These are phyloP conservation scores for Protea cynaroides DNA, from an alignment of 164 flowering plant species.

Conservation along the genomic window DNA sequence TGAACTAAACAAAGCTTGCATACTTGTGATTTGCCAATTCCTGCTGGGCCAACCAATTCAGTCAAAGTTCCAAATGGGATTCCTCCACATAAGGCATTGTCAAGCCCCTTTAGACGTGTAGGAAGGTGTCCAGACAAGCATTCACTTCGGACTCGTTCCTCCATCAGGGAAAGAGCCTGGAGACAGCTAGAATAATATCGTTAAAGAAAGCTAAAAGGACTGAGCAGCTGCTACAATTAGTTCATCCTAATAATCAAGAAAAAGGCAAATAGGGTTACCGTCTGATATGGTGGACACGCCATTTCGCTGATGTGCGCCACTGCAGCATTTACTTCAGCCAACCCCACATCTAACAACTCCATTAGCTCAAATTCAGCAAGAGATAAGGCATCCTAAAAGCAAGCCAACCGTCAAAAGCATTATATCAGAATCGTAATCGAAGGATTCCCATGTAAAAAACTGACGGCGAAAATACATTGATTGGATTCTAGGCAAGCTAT, in stretches of 20 bases:
- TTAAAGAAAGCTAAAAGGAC: not conserved
- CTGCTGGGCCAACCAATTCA: conserved; percentile 87
- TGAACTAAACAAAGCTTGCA: conserved; percentile 1
- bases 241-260: conserved; percentile 1
- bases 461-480: too few species aligned
- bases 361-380: conserved; percentile 74
- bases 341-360: conserved; percentile 74
- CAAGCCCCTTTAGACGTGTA: conserved; percentile 61
- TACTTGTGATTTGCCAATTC: conserved; percentile 89
- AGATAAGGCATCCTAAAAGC: conserved; percentile 61
- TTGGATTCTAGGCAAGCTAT: too few species aligned
- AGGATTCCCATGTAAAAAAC: too few species aligned
- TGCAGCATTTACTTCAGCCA: conserved; percentile 52
- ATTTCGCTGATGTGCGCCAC: conserved; percentile 56
- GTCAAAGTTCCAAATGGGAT: conserved; percentile 80
- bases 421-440: too few species aligned
- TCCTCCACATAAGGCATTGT: conserved; percentile 75
- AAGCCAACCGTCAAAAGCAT: not conserved
- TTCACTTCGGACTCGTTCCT: conserved; percentile 41
- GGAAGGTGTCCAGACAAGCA: conserved; percentile 55
- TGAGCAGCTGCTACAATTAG: not conserved
- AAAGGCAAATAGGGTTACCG: conserved; percentile 27
- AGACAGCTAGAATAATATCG: conserved; percentile 12
- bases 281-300: conserved; percentile 62
- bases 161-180: conserved; percentile 59